Conservation (phyloP, 2,329 filamentous ascomycete species). For the Cladobotryum mycophilum region DNA sequence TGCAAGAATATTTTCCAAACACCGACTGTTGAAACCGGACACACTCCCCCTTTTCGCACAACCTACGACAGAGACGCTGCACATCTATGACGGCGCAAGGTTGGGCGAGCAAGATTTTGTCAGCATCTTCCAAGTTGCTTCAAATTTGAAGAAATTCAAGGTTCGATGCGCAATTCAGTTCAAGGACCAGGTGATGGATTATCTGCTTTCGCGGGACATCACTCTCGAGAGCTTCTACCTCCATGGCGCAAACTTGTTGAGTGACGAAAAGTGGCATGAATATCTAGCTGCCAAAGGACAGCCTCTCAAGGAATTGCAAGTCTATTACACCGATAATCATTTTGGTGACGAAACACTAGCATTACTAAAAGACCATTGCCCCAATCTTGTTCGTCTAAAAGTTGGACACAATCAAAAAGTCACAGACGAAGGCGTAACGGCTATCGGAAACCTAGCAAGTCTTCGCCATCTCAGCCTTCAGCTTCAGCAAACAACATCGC, state of each 20-base stretch:
- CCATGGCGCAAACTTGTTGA: slow-evolving; percentile 77
- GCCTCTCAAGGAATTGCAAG: slow-evolving; percentile 60
- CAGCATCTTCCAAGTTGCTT: slow-evolving; percentile 70
- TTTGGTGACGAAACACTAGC: slow-evolving; percentile 66
- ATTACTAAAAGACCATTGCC: slow-evolving; percentile 57
- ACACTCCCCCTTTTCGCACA: slow-evolving; percentile 54
- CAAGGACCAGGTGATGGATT: slow-evolving; percentile 78
- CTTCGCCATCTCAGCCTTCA: slow-evolving; percentile 73
- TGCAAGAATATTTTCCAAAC: slow-evolving; percentile 54
- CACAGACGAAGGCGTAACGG: slow-evolving; percentile 56
- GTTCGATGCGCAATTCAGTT: slow-evolving; percentile 84
- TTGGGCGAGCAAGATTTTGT: slow-evolving; percentile 71
- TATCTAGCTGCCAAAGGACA: slow-evolving; percentile 61
- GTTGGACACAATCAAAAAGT: slow-evolving; percentile 73
- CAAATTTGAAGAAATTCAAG: slow-evolving; percentile 63
- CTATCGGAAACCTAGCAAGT: slow-evolving; percentile 54
- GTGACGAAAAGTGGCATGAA: slow-evolving; percentile 66
- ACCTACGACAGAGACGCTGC: slow-evolving; percentile 43
- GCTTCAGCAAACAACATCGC: slow-evolving; percentile 50
- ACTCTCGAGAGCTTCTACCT: slow-evolving; percentile 69
- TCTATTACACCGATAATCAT: slow-evolving; percentile 79
- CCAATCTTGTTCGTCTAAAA: slow-evolving; percentile 68
- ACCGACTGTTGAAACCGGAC: slow-evolving; percentile 46
- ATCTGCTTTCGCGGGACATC: slow-evolving; percentile 66
- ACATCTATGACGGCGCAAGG: slow-evolving; percentile 54